Evolutionary conservation across 352 stramenopile genomes (phyloP), one percentile per base, ranked within the genome.

Genomic region (Phytophthora capsici): DNA sequence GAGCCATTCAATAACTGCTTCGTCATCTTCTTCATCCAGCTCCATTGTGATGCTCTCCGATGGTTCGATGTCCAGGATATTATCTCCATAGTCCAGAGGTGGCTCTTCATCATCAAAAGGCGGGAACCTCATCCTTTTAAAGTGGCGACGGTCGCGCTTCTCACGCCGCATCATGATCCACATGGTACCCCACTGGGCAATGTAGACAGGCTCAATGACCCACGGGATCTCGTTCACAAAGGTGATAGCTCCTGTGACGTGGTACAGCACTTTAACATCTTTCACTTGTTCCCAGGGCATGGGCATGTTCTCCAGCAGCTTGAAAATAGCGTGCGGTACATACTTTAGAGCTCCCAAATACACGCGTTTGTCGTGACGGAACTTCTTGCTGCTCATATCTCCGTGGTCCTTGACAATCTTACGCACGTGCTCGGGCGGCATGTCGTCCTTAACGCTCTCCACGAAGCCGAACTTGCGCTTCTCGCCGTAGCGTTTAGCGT

Each of bases 91-190:
- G 67, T 99, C 95, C 1, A 99, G 77, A 64, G 97, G 94, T 7
- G 95, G 96, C 64, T 99, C 98, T 81, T 99, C 98, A 69, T 99
- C 98, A 75, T 99, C 98, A 74, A 99, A 99, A 8, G 98, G 97
- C 41, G 98, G 98, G 80, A 99, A 99, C 25, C 98, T 90, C 97
- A 99, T 99, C 34, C 98, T 90, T 75, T 99, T 99, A 71, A 99
- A 99, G 77, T 99, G 97, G 7, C 95, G 86, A 47, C 98, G 91
- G 74, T 99, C 98, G 40, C 98, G 84, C 78, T 99, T 99, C 76
- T 99, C 98, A 40, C 97, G 89, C 28, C 98, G 85, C 98, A 99
- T 99, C 96, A 99, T 99, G 68, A 99, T 97, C 98, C 98, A 99
- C 80, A 99, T 99, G 16, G 96, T 99, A 20, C 97, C 97, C 98